phyloP scores from a whole-genome alignment of 1,284 basidiomycete genomes.

The Cryptococcus sp. region DNA sequence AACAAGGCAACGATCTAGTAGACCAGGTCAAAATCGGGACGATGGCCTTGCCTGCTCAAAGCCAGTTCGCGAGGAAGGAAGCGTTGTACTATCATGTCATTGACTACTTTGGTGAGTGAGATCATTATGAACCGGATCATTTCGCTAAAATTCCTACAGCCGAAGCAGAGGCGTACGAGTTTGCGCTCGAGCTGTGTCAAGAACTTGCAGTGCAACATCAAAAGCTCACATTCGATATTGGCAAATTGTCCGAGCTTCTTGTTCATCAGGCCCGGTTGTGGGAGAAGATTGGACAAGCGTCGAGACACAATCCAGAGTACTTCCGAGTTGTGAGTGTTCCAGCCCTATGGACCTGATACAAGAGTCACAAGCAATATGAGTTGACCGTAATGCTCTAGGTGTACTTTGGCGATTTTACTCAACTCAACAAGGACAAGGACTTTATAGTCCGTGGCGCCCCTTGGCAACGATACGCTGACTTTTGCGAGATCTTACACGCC shows the following conservation, averaged over 20 bases:
- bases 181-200: constrained; percentile 87
- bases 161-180: constrained; percentile 95
- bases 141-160: constrained; percentile 56
- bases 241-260: constrained; percentile 78
- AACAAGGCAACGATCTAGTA: constrained; percentile 67
- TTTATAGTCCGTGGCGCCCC: constrained; percentile 47
- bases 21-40: constrained; percentile 73
- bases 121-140: not conserved
- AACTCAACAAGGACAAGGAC: constrained; percentile 48
- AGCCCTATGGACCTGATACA: not conserved
- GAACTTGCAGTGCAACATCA: constrained; percentile 83
- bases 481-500: constrained; percentile 84
- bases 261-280: constrained; percentile 78
- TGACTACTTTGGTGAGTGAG: constrained; percentile 72
- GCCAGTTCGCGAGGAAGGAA: constrained; percentile 91
- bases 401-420: constrained; percentile 47
- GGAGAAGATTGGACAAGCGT: constrained; percentile 77
- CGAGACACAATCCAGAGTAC: constrained; percentile 84
- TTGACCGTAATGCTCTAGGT: constrained; percentile 14
- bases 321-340: constrained; percentile 71
- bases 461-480: constrained; percentile 46
- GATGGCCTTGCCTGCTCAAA: constrained; percentile 84
- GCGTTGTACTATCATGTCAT: constrained; percentile 80
- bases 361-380: not conserved
- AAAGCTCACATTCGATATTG: constrained; percentile 83